Evolutionary conservation across 306 rosid species (phyloP), one percentile per base, ranked within the genome.

Genomic region (Rubus idaeus): DNA sequence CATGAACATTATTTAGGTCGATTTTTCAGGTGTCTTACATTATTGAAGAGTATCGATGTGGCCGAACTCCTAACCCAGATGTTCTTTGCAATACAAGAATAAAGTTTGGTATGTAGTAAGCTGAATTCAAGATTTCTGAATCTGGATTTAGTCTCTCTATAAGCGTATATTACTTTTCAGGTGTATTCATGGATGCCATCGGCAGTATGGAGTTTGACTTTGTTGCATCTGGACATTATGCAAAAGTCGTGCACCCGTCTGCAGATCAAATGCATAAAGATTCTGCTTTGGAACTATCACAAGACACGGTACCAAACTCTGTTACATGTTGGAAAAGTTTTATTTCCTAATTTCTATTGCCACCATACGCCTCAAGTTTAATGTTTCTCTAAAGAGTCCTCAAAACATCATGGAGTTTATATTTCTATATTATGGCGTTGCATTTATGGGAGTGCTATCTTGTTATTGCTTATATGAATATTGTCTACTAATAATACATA

Each of bases 151-250:
- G 71, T 5, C 45, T 23, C 20, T 79, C 63, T 40, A 71, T 69
- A 67, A 71, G 58, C 30, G 63, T 58, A 26, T 49, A 1, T 26
- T 40, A 20, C 67, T 23, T 23, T 23, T 80, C 81, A 95, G 98
- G 98, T 86, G 97, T 97, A n/a, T 95, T 95, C 89, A 86, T 95
- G 92, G 93, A 95, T 77, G 97, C 98, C 69, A 89, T 90, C 62
- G 77, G 82, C 75, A 73, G 72, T 46, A 90, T 90, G 97, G 84
- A 89, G 17, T 95, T 92, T 81, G 92, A 95, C 80, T 92, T 87
- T 83, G 87, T 95, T 80, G 97, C 97, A 73, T 90, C 97, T 60
- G 97, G 98, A 65, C 98, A 95, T 87, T 95, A 95, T 82, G 98
- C 97, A 4, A 92, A 88, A 61, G 96, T 92, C 78, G 63, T 88